phyloP scores from a whole-genome alignment of 2,329 filamentous ascomycete genomes.

The Diaporthe sp. region DNA sequence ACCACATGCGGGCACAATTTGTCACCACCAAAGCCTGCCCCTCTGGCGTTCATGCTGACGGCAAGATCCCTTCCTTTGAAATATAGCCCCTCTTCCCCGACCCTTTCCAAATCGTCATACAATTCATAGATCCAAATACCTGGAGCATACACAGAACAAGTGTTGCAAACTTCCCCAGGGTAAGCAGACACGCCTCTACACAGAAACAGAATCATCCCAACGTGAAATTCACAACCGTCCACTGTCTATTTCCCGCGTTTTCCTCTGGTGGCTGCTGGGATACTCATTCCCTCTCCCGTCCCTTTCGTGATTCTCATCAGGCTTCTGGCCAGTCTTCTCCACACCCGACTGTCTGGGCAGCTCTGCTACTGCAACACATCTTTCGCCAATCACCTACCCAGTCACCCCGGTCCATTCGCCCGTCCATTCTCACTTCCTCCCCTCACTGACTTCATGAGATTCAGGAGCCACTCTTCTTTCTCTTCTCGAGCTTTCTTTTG shows the following conservation, averaged over 20 bases:
- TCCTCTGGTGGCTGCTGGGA: no score
- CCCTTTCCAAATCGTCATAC: neutral
- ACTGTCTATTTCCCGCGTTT: neutral
- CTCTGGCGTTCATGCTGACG: slow-evolving; percentile 16
- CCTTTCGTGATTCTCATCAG: neutral
- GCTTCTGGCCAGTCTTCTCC: neutral
- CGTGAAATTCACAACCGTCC: neutral
- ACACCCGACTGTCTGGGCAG: slow-evolving; percentile 19
- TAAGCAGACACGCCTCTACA: neutral
- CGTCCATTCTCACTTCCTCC: neutral
- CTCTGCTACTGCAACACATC: neutral
- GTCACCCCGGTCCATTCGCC: neutral
- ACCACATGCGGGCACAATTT: slow-evolving; percentile 28
- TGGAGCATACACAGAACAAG: neutral
- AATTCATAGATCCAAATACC: neutral
- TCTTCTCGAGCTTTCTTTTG: neutral
- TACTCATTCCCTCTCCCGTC: neutral
- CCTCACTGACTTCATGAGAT: slow-evolving; percentile 18
- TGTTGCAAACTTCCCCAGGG: neutral
- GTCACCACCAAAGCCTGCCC: slow-evolving; percentile 9
- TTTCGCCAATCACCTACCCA: neutral
- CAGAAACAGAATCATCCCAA: neutral
- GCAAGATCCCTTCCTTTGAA: neutral
- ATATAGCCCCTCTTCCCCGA: slow-evolving; percentile 5
- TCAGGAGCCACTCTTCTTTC: neutral